phyloP scores from a whole-genome alignment of 2,329 filamentous ascomycete species.

The Colletotrichum cordylinicola region DNA sequence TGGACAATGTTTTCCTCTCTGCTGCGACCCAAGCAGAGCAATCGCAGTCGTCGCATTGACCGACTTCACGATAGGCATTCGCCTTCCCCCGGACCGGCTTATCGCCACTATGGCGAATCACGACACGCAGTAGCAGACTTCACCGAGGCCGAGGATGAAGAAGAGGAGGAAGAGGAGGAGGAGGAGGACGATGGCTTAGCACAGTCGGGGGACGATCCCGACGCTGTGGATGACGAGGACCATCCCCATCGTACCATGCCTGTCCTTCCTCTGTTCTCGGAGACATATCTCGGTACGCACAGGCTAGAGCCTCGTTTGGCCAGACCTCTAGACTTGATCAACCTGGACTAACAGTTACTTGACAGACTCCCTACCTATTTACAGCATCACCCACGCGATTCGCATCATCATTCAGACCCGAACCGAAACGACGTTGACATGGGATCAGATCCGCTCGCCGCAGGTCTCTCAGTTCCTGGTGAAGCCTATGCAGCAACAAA shows the following conservation, averaged over 20 bases:
- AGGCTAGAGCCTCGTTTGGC: conserved; percentile 5
- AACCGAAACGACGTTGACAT: conserved; percentile 90
- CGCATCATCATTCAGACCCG: conserved; percentile 82
- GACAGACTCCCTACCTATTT: conserved; percentile 83
- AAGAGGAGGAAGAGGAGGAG: conserved; percentile 46
- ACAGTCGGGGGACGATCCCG: conserved; percentile 34
- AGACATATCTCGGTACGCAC: conserved; percentile 73
- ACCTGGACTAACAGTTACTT: not conserved
- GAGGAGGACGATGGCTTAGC: conserved; percentile 32
- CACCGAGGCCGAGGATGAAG: conserved; percentile 66
- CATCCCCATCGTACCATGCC: conserved; percentile 36
- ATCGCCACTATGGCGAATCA: conserved; percentile 35
- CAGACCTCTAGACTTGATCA: not conserved
- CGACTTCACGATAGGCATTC: conserved; percentile 11
- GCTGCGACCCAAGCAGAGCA: conserved; percentile 23
- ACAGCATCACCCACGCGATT: conserved; percentile 89
- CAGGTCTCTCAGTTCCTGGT: conserved; percentile 95
- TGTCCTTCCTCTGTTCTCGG: conserved; percentile 79
- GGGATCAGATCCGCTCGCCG: conserved; percentile 95
- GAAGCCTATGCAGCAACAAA: conserved; percentile 93
- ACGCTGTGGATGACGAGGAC: conserved; percentile 40
- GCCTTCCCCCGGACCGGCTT: conserved; percentile 22
- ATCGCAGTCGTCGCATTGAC: conserved; percentile 20
- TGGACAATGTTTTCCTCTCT: conserved; percentile 25
- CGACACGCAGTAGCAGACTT: conserved; percentile 69